Base-by-base conservation (phyloP, 1,284 basidiomycete genomes). In the Coniophora puteana region DNA sequence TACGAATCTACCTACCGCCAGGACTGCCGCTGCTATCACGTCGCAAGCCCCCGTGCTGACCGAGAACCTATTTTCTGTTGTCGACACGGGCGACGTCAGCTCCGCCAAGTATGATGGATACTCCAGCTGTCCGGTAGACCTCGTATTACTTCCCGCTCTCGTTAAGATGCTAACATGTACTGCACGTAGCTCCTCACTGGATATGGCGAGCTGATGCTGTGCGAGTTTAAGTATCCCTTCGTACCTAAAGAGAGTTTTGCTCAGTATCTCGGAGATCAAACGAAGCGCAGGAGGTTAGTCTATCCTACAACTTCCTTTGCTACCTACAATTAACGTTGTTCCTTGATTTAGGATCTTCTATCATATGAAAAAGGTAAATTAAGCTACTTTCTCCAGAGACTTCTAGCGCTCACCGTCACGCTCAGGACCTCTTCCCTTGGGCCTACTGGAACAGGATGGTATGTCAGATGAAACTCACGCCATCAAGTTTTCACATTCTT, bases 11-110 rank as follows among this genome's bases (percentile, higher is more conserved):
- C 91, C 93, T 12, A 96, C 92, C n/a, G 91, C 87, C 59, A 97
- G 95, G 74, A 97, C 93, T 2, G 91, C 89, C 0, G 92, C 93
- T 3, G 93, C 93, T 2, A 86, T 95, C 57, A 90, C 87, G 2
- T 78, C 78, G 1, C 89, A 97, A 64, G 82, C 91, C 0, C 93
- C 93, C 12, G 83, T 97, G 2, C 69, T 96, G 36, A 80, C 85
- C 2, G 86, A 93, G 63, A 97, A 96, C 67, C 63, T 94, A 39
- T 81, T 79, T 59, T 76, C 76, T 18, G 71, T 86, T 37, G 67
- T 90, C 52, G 74, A 82, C 49, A 83, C 78, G 3, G 87, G 87
- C 38, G 77, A 82, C 56, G 61, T 88, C 36, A 75, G 78, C 16
- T 53, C 61, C 21, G 88, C 86, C 2, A 61, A 57, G 21, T 89